Evolutionary conservation across 306 rosid genomes (phyloP), one percentile per base, ranked within the genome.

Genomic region (Rosa chinensis): DNA sequence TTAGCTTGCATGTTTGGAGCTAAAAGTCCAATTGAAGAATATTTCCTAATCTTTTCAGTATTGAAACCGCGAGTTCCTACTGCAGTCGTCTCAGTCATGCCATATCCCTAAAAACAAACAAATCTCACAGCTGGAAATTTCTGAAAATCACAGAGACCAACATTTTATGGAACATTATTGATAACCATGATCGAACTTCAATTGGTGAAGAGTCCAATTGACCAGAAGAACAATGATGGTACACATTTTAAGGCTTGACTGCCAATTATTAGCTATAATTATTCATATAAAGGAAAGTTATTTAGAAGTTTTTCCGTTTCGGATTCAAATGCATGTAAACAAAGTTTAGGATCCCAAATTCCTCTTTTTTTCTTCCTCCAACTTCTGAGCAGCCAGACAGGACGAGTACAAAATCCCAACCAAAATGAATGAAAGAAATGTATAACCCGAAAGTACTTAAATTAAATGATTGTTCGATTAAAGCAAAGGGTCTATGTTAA

Each of bases 1-100:
- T 85, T 95, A 64, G 96, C 98, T 83, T 92, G 89, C 90, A 81
- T 89, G 89, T 87, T 92, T 75, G 99, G 98, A 79, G 94, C 96
- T 71, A 95, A 84, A 71, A 95, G 89, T 74, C 99, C 99, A 40
- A 91, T 59, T 69, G 98, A 95, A 82, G 85, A 81, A 80, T 82
- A 87, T 16, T 86, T 92, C 79, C n/a, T 82, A 73, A 77, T 52
- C 86, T 79, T 84, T 76, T 83, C 84, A 49, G 90, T 86, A 86
- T 92, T 95, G 90, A 90, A 86, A 84, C 99, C 94, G 1, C 97
- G 91, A 74, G 98, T 76, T 85, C 93, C 97, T 45, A 91, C 86
- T 53, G 97, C 98, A 28, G 97, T 82, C 1, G 99, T 82, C 78
- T 95, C 99, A 10, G 98, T 95, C 98, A 95, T 83, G 82, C 96